Conservation (phyloP, 768 basidiomycete genomes). For the Mycena albidolilacea region DNA sequence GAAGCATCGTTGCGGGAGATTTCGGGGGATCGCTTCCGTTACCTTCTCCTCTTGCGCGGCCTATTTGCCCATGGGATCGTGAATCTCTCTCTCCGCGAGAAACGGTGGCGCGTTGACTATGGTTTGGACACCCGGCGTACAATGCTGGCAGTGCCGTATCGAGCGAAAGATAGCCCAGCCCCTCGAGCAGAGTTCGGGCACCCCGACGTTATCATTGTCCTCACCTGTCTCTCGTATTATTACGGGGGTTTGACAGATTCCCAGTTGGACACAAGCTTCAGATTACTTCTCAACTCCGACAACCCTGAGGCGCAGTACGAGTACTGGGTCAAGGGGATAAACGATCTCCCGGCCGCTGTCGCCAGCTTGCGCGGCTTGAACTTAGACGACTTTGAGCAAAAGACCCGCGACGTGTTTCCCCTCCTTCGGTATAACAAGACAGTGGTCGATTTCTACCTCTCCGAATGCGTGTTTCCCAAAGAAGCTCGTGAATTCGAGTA, state of each 20-base stretch:
- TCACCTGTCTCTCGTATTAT: constrained; percentile 67
- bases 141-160: constrained; percentile 66
- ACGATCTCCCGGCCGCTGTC: constrained; percentile 49
- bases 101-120: constrained; percentile 68
- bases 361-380: constrained; percentile 59
- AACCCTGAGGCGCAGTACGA: constrained; percentile 60
- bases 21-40: constrained; percentile 2
- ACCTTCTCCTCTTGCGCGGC: constrained; percentile 61
- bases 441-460: constrained; percentile 63
- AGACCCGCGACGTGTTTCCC: constrained; percentile 45
- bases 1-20: constrained; percentile 21
- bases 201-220: constrained; percentile 62
- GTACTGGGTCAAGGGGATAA: constrained; percentile 49
- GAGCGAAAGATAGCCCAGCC: constrained; percentile 67
- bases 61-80: constrained; percentile 60
- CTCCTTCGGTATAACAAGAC: constrained; percentile 52
- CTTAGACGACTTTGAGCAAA: constrained; percentile 54
- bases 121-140: constrained; percentile 61
- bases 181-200: constrained; percentile 66
- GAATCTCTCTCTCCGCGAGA: constrained; percentile 52
- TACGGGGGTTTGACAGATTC: constrained; percentile 59
- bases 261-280: constrained; percentile 56
- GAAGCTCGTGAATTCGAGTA: constrained; percentile 63
- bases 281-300: constrained; percentile 56
- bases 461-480: constrained; percentile 63